Percentiles rank a stretch among this genome's conserved stretches.
These are phyloP conservation scores for Cystobasidium ongulense DNA, from an alignment of 768 basidiomycete genomes.

Conservation along the genomic window DNA sequence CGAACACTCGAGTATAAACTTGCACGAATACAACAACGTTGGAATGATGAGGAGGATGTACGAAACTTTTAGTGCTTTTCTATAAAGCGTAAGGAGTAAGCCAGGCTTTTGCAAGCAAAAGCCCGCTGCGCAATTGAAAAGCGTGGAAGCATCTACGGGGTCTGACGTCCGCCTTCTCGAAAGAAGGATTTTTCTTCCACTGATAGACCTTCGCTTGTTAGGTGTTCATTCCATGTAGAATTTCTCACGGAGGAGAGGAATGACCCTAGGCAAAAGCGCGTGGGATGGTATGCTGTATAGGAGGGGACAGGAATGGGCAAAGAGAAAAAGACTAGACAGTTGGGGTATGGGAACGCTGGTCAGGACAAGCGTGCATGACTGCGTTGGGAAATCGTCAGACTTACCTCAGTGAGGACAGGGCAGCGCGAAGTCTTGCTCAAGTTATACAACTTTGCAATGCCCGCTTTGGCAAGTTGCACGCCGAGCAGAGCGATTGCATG, in stretches of 20 bases:
- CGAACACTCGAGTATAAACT: too few relatives aligned
- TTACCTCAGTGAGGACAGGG: too few relatives aligned
- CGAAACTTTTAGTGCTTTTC: slow-evolving; percentile 15
- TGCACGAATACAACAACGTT: not conserved
- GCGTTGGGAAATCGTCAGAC: too few relatives aligned
- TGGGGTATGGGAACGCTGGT: too few relatives aligned
- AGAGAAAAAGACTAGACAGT: too few relatives aligned
- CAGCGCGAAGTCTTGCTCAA: too few relatives aligned
- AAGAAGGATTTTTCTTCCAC: slow-evolving; percentile 11
- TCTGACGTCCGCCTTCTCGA: not conserved
- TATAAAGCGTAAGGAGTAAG: slow-evolving; percentile 8
- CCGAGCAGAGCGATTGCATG: too few relatives aligned
- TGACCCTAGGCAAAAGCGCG: slow-evolving; percentile 12
- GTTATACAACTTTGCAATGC: too few relatives aligned
- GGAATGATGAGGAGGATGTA: not conserved
- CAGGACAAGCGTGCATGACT: too few relatives aligned
- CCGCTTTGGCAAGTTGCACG: too few relatives aligned
- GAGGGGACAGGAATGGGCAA: not conserved
- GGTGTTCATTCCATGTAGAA: not conserved
- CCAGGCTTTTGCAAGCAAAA: not conserved
- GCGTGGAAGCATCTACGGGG: slow-evolving; percentile 8
- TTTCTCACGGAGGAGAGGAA: not conserved
- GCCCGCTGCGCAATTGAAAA: slow-evolving; percentile 3
- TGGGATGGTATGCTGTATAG: not conserved
- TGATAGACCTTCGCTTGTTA: slow-evolving; percentile 18